A percentile compares a stretch with the other conserved stretches of the same genome.
Conservation (phyloP, 164 flowering plant genomes). For the Aristolochia fimbriata region DNA sequence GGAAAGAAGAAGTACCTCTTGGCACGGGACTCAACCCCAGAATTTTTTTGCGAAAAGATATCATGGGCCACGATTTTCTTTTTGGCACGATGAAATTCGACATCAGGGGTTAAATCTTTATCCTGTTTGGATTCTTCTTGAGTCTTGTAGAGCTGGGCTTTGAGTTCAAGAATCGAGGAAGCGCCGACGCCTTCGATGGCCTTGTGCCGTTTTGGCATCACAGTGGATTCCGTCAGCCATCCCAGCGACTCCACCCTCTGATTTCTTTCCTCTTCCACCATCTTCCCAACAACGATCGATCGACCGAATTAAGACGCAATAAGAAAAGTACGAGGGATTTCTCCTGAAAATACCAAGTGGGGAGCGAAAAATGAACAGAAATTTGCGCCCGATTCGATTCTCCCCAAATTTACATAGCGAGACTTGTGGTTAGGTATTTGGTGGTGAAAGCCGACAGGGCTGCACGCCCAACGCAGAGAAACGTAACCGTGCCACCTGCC, state of each 20-base stretch:
- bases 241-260: slow-evolving; percentile 78
- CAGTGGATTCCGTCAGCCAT: slow-evolving; percentile 93
- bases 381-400: too few relatives aligned
- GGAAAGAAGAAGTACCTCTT: slow-evolving; percentile 36
- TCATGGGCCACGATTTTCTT: slow-evolving; percentile 37
- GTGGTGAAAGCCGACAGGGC: too few relatives aligned
- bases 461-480: too few relatives aligned
- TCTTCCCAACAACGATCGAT: neutral
- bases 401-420: too few relatives aligned
- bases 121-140: slow-evolving; percentile 65
- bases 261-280: slow-evolving; percentile 30
- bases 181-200: slow-evolving; percentile 89
- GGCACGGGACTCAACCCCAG: slow-evolving; percentile 85
- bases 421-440: too few relatives aligned
- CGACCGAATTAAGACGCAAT: neutral
- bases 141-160: slow-evolving; percentile 88
- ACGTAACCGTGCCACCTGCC: too few relatives aligned
- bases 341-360: neutral
- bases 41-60: slow-evolving; percentile 52
- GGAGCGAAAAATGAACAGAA: neutral
- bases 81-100: slow-evolving; percentile 77
- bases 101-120: slow-evolving; percentile 35
- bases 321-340: neutral
- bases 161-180: slow-evolving; percentile 80
- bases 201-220: slow-evolving; percentile 83